Percentiles rank a stretch among this genome's conserved stretches.
These are phyloP conservation scores for Nasturtium officinale DNA, from an alignment of 345 rosid species.

Conservation along the genomic window DNA sequence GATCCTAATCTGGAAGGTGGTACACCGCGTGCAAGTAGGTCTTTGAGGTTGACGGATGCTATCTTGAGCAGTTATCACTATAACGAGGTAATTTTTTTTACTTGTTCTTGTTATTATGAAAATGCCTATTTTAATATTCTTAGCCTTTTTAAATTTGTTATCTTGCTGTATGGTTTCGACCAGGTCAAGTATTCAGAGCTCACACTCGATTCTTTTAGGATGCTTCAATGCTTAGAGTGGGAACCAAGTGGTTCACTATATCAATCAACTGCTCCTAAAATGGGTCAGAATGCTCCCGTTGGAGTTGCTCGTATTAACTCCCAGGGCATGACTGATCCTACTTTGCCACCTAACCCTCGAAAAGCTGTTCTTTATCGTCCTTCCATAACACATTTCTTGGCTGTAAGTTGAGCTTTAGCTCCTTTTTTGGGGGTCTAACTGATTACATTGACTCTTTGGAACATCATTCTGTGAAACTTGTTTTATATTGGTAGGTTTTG, in stretches of 20 bases:
- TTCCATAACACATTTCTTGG: slow-evolving; percentile 82
- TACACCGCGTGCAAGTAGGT: slow-evolving; percentile 53
- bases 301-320: slow-evolving; percentile 61
- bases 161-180: slow-evolving; percentile 28
- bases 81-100: slow-evolving; percentile 69
- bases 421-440: background rate
- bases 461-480: slow-evolving; percentile 26
- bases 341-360: slow-evolving; percentile 85
- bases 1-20: slow-evolving; percentile 72
- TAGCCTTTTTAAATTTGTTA: background rate
- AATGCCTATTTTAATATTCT: background rate
- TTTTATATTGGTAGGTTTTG: slow-evolving; percentile 60
- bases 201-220: slow-evolving; percentile 87
- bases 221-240: slow-evolving; percentile 98
- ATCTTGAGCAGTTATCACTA: slow-evolving; percentile 82
- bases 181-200: slow-evolving; percentile 98
- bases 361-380: slow-evolving; percentile 89
- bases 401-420: slow-evolving; percentile 57
- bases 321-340: slow-evolving; percentile 78
- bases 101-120: slow-evolving; percentile 14
- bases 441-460: background rate
- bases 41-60: slow-evolving; percentile 77
- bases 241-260: slow-evolving; percentile 94
- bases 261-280: slow-evolving; percentile 56
- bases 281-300: slow-evolving; percentile 58